Evolutionary conservation across 2,329 filamentous ascomycete genomes (phyloP), one percentile per base, ranked within the genome.

Genomic region (Colletotrichum endophyticum): DNA sequence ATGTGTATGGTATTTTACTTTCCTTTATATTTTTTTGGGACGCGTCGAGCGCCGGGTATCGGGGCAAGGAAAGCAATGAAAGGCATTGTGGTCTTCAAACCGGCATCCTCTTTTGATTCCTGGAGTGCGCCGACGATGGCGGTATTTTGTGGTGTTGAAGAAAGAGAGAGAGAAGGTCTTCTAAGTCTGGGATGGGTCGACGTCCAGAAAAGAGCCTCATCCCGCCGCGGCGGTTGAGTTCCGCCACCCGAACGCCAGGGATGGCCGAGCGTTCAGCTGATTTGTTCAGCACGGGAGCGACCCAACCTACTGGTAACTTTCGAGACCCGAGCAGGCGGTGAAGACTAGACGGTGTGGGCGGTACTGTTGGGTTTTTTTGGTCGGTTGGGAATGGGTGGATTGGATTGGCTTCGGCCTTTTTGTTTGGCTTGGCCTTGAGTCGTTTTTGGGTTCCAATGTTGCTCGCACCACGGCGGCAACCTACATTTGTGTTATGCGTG

Each of bases 1-100:
- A 76, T 73, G 36, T 76, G 66, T 74, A 76, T 73, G 70, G 70
- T 69, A 76, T 61, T 61, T 73, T 39, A 28, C 22, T 70, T 61
- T 70, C 27, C 30, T 66, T 70, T 44, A 30, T 49, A 15, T 61
- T 30, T 53, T 36, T 53, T 53, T 53, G 19, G 44, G 44, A 22
- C 44, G 44, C 16, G 44, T 59, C 64, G 28, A 66, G 57, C 57
- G 25, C 64, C 64, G 57, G 74, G 34, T 64, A 76, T 59, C 27
- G 16, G 44, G 64, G 30, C 57, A 30, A 30, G 44, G 57, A 76
- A 49, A 39, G 64, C 64, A 76, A 76, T 70, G 59, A 64, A 49
- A 73, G 70, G 32, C 70, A 76, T 76, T 73, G 70, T 62, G 70
- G 64, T 64, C 57, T 73, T 69, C 25, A 59, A 64, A 56, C 28